Evolutionary conservation across 2,329 filamentous ascomycete species (phyloP).

Genomic region (Neonectria sp.): DNA sequence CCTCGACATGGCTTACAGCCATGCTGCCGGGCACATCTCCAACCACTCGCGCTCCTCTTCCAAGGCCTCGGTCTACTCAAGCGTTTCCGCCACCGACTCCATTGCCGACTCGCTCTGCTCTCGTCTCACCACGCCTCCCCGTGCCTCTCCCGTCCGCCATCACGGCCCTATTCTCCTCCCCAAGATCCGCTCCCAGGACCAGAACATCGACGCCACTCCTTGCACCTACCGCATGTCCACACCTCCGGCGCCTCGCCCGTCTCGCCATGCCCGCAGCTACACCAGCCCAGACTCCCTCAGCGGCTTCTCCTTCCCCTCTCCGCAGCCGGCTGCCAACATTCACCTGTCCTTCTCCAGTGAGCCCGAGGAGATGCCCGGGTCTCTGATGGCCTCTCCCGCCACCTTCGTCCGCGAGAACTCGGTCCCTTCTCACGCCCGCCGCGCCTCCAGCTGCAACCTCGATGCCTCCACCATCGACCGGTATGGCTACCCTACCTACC

Average conservation of each 20-base stretch:
- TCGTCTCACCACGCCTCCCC: conserved; percentile 76
- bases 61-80: conserved; percentile 74
- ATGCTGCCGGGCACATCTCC: conserved; percentile 48
- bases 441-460: conserved; percentile 77
- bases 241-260: conserved; percentile 47
- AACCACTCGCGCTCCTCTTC: conserved; percentile 76
- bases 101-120: conserved; percentile 77
- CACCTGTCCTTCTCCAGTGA: conserved; percentile 58
- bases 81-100: conserved; percentile 70
- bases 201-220: conserved; percentile 76
- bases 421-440: conserved; percentile 58
- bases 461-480: conserved; percentile 77
- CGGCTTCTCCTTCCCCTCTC: conserved; percentile 52
- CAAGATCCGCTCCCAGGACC: conserved; percentile 89
- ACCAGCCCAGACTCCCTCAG: conserved; percentile 73
- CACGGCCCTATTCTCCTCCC: conserved; percentile 86
- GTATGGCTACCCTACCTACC: conserved; percentile 89
- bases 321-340: conserved; percentile 47
- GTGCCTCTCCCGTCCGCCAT: conserved; percentile 78
- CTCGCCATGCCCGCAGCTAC: conserved; percentile 70
- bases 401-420: conserved; percentile 62
- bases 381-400: conserved; percentile 78
- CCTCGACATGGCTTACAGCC: conserved; percentile 67
- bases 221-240: conserved; percentile 54
- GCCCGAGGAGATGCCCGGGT: conserved; percentile 53